Evolutionary conservation across 345 rosid genomes (phyloP).

Genomic region (Bruguiera sexangula): DNA sequence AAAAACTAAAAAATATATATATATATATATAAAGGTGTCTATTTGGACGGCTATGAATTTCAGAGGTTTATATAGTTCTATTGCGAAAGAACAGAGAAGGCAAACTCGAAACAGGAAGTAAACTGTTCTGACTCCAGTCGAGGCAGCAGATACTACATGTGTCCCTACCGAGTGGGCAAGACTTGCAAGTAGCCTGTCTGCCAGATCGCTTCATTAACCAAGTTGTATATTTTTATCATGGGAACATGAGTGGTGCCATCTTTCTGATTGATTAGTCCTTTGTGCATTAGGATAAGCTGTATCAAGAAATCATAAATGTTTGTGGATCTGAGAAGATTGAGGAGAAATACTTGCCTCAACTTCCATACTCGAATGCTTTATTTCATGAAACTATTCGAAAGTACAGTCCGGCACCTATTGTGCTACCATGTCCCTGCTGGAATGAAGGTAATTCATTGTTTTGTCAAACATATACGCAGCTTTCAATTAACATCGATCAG

Average conservation of each 20-base stretch:
- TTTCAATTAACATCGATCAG: neutral
- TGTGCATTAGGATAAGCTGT: constrained; percentile 42
- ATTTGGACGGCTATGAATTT: too few species aligned
- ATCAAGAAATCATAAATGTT: constrained; percentile 37
- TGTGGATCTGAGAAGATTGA: constrained; percentile 55
- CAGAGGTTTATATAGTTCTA: too few species aligned
- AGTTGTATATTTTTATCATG: neutral
- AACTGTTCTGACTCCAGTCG: constrained; percentile 9
- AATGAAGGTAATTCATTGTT: constrained; percentile 43
- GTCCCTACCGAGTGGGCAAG: constrained; percentile 86
- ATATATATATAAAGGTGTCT: too few species aligned
- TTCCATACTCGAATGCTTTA: constrained; percentile 59
- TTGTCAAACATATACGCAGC: neutral
- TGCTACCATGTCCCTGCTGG: constrained; percentile 65
- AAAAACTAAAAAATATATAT: too few species aligned
- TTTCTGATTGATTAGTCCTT: neutral
- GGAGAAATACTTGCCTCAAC: constrained; percentile 54
- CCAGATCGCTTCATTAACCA: constrained; percentile 38
- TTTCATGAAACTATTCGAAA: constrained; percentile 84
- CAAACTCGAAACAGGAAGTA: too few species aligned
- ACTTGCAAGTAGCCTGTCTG: constrained; percentile 62
- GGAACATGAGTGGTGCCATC: too few species aligned
- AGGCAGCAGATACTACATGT: constrained; percentile 69
- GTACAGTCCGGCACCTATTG: constrained; percentile 63
- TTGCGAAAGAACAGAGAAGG: too few species aligned